Evolutionary conservation across 2,329 filamentous ascomycete species (phyloP).

Genomic region (Xylaria sp.): DNA sequence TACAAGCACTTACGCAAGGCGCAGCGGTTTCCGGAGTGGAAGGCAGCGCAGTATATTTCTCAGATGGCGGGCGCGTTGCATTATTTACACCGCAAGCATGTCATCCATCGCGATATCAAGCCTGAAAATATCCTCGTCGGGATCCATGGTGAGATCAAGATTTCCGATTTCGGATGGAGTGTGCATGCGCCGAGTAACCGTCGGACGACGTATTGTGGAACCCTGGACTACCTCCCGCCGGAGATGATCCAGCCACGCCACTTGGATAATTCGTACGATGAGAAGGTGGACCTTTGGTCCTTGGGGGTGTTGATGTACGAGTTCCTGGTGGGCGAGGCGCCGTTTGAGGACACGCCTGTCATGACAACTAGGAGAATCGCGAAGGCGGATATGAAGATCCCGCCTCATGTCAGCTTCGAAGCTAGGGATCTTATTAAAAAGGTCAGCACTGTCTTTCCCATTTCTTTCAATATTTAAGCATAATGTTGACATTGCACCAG

Average conservation of each 20-base stretch:
- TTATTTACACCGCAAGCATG: slow-evolving; percentile 94
- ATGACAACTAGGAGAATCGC: slow-evolving; percentile 93
- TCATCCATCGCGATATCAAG: slow-evolving; percentile 97
- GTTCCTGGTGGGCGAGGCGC: slow-evolving; percentile 95
- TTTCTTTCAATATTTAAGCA: background rate
- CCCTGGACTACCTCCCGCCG: slow-evolving; percentile 93
- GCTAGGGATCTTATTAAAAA: slow-evolving; percentile 91
- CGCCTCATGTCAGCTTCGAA: slow-evolving; percentile 87
- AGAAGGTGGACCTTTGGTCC: slow-evolving; percentile 96
- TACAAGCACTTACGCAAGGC: background rate
- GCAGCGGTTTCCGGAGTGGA: slow-evolving; percentile 1
- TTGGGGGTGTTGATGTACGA: slow-evolving; percentile 94
- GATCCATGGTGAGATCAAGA: slow-evolving; percentile 96
- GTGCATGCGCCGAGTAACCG: slow-evolving; percentile 96
- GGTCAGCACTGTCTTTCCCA: slow-evolving; percentile 60
- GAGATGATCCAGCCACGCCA: slow-evolving; percentile 89
- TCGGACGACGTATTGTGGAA: slow-evolving; percentile 93
- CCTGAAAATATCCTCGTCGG: slow-evolving; percentile 97
- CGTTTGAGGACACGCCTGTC: slow-evolving; percentile 92
- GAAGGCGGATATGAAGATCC: slow-evolving; percentile 90
- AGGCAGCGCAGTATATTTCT: slow-evolving; percentile 76
- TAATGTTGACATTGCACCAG: slow-evolving; percentile 54
- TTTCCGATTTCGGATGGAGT: slow-evolving; percentile 97
- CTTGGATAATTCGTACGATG: slow-evolving; percentile 78
- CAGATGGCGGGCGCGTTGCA: slow-evolving; percentile 87